Base-by-base conservation (phyloP, 2,329 filamentous ascomycete species). In the Aspergillus sp. region DNA sequence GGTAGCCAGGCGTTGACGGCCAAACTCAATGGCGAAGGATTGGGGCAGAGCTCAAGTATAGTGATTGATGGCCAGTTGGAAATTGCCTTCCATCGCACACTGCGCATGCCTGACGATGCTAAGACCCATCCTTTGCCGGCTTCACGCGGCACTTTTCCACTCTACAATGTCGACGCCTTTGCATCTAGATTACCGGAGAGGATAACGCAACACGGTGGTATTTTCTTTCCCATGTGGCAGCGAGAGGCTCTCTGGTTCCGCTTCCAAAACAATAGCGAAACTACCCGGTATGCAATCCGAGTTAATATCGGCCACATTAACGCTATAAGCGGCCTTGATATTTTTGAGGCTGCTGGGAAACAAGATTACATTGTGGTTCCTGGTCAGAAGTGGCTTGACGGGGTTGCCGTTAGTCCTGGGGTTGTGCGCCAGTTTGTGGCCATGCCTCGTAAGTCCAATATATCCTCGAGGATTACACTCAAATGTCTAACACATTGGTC, bases 191-290 rank as follows among this genome's bases (percentile, higher is more conserved):
- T 44, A 8, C 42, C 42, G 5, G 42, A 44, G 8, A 20, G 15
- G 18, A 26, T 44, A 12, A 8, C 42, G 11, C 22, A 44, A 1
- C 42, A 20, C 3, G 48, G 48, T 3, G 48, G 48, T 8, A 2
- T 51, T 5, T 51, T 51, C 36, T 51, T 51, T 17, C 48, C 48
- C 6, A 51, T 51, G 48, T 51, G 38, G 45, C 45, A 48, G 36
- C 34, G 32, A 41, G 48, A 51, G 22, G 48, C 48, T 11, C 34
- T 51, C 18, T 51, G 48, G 48, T 41, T 51, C 24, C 5, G 42
- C 7, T 51, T 51, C 20, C 9, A 42, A 13, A 22, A 44, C 42
- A 12, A 22, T 15, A 24, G 17, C 9, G 5, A 8, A 5, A 44
- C 22, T 24, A 44, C 18, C 11, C 18, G 15, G 4, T 44, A 44